Base-by-base conservation (phyloP, 2,329 filamentous ascomycete genomes). In the Capronia epimyces region DNA sequence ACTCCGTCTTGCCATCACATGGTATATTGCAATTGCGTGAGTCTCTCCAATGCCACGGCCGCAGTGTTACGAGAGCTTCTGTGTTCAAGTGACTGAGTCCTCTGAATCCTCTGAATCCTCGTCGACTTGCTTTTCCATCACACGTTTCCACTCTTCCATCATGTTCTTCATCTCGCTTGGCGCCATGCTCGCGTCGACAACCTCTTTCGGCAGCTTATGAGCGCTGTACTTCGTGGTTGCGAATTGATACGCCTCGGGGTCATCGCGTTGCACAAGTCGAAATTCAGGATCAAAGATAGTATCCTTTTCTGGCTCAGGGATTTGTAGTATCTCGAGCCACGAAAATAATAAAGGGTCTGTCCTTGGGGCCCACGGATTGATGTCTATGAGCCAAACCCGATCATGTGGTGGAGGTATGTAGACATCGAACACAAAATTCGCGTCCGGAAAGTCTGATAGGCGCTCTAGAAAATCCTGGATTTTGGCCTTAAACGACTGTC, bases 171-270 rank as follows among this genome's bases (percentile, higher is more conserved):
- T 77, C 0, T 85, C 86, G 2, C 86, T 87, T 59, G 79, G 63
- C 59, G 81, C 79, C 16, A 75, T 70, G 24, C 77, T 79, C 1
- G 81, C 81, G 63, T 84, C 81, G 1, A 96, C 90, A 1, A 97
- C 89, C 61, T 98, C 93, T 67, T 84, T 89, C 0, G 93, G 93
- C 61, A 98, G 72, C 70, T 97, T 98, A 66, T 97, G 91, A 2
- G 93, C 91, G 55, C 89, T 95, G 68, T 95, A 97, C 63, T 91
- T 87, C 1, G 89, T 81, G 3, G 87, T 86, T 58, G 80, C 83
- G 65, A 96, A 94, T 60, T 86, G 86, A 65, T 89, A 93, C 1
- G 90, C 90, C 54, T 91, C 87, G 0, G 90, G 89, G 59, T 97
- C 91, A 57, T 91, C 85, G 65, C 83, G 83, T 60, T 84, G 81